A percentile compares a stretch with the other conserved stretches of the same genome.
phyloP scores from a whole-genome alignment of 371 early-diverging fungal genomes.

The Syncephalastrum sp. region DNA sequence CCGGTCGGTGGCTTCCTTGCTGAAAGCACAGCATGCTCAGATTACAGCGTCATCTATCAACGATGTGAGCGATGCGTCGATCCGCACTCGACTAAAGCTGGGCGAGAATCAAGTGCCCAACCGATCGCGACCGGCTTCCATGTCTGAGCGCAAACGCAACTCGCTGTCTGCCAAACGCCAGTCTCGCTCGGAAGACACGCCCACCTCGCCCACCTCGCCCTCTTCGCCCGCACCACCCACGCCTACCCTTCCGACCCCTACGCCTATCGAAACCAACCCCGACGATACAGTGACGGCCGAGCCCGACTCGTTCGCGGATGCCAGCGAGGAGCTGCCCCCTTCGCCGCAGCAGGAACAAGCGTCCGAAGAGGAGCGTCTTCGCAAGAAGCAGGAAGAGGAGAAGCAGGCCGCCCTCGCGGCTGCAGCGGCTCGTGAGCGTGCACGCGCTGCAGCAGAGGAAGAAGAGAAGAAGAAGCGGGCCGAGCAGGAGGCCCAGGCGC shows the following conservation, averaged over 20 bases:
- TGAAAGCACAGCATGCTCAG: constrained; percentile 55
- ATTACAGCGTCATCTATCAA: constrained; percentile 46
- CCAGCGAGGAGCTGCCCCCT: constrained; percentile 23
- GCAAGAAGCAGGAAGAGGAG: constrained; percentile 8
- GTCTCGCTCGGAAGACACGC: constrained; percentile 16
- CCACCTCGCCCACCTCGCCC: constrained; percentile 26
- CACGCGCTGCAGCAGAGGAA: constrained; percentile 4
- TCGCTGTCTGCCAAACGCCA: constrained; percentile 26
- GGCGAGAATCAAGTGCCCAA: constrained; percentile 39
- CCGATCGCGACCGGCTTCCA: constrained; percentile 33
- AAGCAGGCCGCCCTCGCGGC: neutral
- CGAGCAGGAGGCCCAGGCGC: constrained; percentile 1
- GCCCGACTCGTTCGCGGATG: constrained; percentile 34
- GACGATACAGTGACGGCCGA: constrained; percentile 13
- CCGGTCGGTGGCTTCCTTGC: constrained; percentile 57
- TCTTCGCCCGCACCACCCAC: constrained; percentile 29
- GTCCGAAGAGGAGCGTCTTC: neutral
- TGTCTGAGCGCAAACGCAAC: constrained; percentile 34
- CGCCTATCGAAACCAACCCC: constrained; percentile 16
- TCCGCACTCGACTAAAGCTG: constrained; percentile 37
- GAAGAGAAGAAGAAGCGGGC: constrained; percentile 3
- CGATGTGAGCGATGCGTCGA: constrained; percentile 39
- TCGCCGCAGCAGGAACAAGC: constrained; percentile 13
- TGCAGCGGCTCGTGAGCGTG: constrained; percentile 2
- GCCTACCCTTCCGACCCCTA: constrained; percentile 10